Base-by-base conservation (phyloP, 2,329 filamentous ascomycete genomes). In the Monosporascus sp. region DNA sequence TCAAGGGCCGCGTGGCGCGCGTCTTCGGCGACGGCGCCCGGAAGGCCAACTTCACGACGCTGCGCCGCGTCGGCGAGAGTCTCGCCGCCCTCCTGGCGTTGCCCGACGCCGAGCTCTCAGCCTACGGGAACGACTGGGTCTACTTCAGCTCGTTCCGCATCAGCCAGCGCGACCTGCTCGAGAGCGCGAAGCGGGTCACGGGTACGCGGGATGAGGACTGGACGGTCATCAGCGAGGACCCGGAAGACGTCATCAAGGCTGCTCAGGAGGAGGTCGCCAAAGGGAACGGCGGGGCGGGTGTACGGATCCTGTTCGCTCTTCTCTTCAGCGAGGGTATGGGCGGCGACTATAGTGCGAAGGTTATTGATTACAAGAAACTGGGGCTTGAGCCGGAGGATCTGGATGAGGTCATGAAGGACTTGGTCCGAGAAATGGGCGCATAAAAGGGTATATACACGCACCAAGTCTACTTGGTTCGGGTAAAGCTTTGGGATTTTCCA, bases 111-210 rank as follows among this genome's bases (percentile, higher is more conserved):
- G 65, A 65, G 16, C 60, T 71, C 2, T 57, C 61, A 2, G 37
- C 50, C 45, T 58, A 63, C 50, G 63, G 58, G 51, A 73, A 75
- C 52, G 58, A 54, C 8, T 66, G 63, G 27, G 58, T 71, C 7
- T 69, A 61, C 55, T 63, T 70, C 34, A 66, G 69, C 46, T 71
- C 71, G 14, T 71, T 72, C 51, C 61, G 62, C 16, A 56, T 66
- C 8, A 70, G 66, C n/a, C 69, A 70, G 48, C 57, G 60, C 3
- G 67, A 72, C 27, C 61, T 72, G n/a, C 59, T 72, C 16, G 63
- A 57, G 5, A 67, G 69, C 49, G 70, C 65, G 24, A 59, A 68
- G 54, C 62, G 62, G 7, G 69, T 65, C 37, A 70, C 66, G 24
- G 65, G 63, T 3, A 66, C 64, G 9, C 63, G 58, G 45, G 56